Evolutionary conservation across 345 rosid species (phyloP).

Genomic region (Pistacia vera): DNA sequence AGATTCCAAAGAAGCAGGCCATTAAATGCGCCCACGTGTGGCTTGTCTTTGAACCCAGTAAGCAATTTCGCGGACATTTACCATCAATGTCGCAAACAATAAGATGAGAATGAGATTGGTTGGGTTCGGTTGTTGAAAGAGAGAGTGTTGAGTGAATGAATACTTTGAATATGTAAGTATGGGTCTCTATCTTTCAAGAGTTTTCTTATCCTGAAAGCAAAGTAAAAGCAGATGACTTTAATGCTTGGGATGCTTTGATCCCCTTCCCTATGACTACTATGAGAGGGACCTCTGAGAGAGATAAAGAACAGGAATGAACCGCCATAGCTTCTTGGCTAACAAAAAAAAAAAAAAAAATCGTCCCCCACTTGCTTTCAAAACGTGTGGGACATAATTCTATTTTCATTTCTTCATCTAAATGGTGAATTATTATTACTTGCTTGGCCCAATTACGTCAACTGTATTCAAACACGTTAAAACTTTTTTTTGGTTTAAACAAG

Average conservation of each 20-base stretch:
- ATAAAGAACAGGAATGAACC: slow-evolving; percentile 14
- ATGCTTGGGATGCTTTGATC: slow-evolving; percentile 22
- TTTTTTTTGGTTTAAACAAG: neutral
- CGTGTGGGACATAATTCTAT: neutral
- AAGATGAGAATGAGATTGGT: neutral
- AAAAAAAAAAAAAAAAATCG: slow-evolving; percentile 6
- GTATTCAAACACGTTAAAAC: slow-evolving; percentile 2
- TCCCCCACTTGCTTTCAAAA: slow-evolving; percentile 18
- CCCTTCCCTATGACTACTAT: neutral
- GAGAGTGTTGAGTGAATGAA: slow-evolving; percentile 4
- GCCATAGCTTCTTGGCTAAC: slow-evolving; percentile 14
- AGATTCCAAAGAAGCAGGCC: too few relatives aligned
- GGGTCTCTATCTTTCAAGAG: slow-evolving; percentile 17
- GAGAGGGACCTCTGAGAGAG: slow-evolving; percentile 19
- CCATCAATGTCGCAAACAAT: slow-evolving; percentile 5
- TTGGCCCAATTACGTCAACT: neutral
- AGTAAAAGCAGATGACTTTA: neutral
- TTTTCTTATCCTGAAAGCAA: slow-evolving; percentile 26
- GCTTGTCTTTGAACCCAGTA: neutral
- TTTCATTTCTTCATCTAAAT: neutral
- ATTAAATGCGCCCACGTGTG: slow-evolving; percentile 13
- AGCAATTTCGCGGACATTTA: slow-evolving; percentile 12
- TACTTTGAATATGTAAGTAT: slow-evolving; percentile 10
- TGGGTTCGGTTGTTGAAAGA: neutral
- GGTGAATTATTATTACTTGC: neutral